Evolutionary conservation across 306 rosid genomes (phyloP).

Genomic region (Cyamopsis tetragonoloba): DNA sequence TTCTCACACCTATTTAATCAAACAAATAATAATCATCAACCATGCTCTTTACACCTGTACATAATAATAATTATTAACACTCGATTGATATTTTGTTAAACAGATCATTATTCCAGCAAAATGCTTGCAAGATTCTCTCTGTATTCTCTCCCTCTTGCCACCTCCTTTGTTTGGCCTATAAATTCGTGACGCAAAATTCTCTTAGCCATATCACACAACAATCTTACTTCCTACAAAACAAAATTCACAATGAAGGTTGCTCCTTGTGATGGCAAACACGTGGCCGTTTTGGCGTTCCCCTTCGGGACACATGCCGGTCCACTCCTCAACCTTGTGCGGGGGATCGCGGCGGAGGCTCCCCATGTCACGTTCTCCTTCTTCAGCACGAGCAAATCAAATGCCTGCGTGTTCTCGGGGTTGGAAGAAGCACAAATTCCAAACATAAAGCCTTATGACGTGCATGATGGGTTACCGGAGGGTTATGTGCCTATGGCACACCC

Average conservation of each 20-base stretch:
- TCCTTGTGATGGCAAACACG: conserved; percentile 23
- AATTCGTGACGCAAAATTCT: background rate
- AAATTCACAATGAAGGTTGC: background rate
- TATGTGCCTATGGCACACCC: conserved; percentile 28
- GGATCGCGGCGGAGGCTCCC: conserved; percentile 39
- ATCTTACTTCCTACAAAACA: background rate
- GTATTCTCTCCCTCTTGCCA: background rate
- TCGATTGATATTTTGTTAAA: no score
- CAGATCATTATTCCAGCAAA: background rate
- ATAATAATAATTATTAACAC: background rate
- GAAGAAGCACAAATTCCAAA: background rate
- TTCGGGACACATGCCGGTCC: conserved; percentile 71
- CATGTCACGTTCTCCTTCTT: conserved; percentile 48
- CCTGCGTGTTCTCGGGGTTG: background rate
- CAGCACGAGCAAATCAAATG: conserved; percentile 37
- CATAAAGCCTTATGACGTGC: conserved; percentile 35
- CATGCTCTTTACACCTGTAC: background rate
- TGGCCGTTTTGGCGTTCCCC: conserved; percentile 67
- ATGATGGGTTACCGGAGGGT: conserved; percentile 57
- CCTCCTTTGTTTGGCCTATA: background rate
- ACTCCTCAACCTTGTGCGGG: conserved; percentile 39
- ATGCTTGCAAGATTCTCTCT: background rate
- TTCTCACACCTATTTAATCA: background rate
- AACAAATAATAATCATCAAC: background rate
- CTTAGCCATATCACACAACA: background rate